Evolutionary conservation across 2,329 filamentous ascomycete species (phyloP).

Genomic region (Remersonia thermophila): DNA sequence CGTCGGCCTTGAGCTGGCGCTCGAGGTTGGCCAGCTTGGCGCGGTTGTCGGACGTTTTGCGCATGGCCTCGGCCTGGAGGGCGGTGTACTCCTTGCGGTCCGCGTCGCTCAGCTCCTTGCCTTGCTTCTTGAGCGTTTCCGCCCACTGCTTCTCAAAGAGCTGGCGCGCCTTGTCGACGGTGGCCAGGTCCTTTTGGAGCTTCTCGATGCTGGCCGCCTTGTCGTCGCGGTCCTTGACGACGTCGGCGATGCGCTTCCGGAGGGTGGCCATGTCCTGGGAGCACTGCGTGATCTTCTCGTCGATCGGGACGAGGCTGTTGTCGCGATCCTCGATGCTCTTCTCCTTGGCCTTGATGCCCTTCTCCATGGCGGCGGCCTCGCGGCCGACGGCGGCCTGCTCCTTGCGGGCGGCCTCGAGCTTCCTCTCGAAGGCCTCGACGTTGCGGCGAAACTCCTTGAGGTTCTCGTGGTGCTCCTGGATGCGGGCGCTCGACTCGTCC

Average conservation of each 20-base stretch:
- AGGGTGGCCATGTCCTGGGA: constrained; percentile 57
- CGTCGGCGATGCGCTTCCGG: constrained; percentile 53
- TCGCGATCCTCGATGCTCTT: constrained; percentile 77
- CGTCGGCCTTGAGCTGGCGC: constrained; percentile 81
- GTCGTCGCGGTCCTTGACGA: constrained; percentile 63
- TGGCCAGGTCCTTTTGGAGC: constrained; percentile 65
- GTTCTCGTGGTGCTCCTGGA: constrained; percentile 87
- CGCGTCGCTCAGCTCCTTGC: constrained; percentile 69
- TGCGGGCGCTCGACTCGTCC: constrained; percentile 80
- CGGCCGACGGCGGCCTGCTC: constrained; percentile 69
- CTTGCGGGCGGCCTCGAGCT: constrained; percentile 67
- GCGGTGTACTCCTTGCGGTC: constrained; percentile 85
- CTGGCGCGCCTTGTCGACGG: constrained; percentile 79
- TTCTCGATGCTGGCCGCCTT: constrained; percentile 59
- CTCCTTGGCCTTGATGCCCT: constrained; percentile 72
- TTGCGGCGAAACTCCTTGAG: constrained; percentile 84
- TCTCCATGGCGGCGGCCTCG: constrained; percentile 71
- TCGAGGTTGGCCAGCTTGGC: constrained; percentile 74
- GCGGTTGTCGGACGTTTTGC: constrained; percentile 69
- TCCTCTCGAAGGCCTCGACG: constrained; percentile 70
- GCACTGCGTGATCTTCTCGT: constrained; percentile 81
- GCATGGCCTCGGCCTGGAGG: constrained; percentile 73
- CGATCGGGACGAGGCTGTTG: constrained; percentile 74
- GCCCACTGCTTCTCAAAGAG: constrained; percentile 83
- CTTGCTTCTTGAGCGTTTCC: constrained; percentile 73